Conservation (phyloP, 2,329 filamentous ascomycete species). For the Cercospora sp. region DNA sequence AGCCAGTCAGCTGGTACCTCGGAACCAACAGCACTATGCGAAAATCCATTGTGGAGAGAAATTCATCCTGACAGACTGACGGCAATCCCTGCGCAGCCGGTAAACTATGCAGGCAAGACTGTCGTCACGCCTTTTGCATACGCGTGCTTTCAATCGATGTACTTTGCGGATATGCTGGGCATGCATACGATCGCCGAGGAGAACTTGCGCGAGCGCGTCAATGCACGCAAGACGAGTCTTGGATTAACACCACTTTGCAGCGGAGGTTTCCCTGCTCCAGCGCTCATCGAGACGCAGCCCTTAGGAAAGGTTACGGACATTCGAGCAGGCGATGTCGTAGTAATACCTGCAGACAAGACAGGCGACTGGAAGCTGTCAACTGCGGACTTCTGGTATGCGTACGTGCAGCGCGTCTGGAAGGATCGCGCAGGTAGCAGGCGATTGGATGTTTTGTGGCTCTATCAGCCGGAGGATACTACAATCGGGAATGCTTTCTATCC, state of each 20-base stretch:
- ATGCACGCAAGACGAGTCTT: constrained; percentile 27
- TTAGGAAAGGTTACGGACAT: constrained; percentile 32
- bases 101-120: constrained; percentile 46
- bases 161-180: constrained; percentile 58
- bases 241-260: constrained; percentile 31
- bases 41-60: constrained; percentile 18
- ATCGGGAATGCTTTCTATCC: constrained; percentile 69
- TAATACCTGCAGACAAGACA: constrained; percentile 48
- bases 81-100: constrained; percentile 23
- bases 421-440: constrained; percentile 38
- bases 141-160: constrained; percentile 63
- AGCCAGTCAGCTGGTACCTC: constrained; percentile 1
- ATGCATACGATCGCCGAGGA: constrained; percentile 23
- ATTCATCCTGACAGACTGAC: not conserved
- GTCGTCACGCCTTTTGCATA: constrained; percentile 71
- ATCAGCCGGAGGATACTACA: constrained; percentile 68
- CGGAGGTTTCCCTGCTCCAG: not conserved
- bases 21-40: not conserved
- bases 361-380: constrained; percentile 58
- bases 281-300: not conserved
- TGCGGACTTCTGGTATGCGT: constrained; percentile 64
- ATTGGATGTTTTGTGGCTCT: constrained; percentile 74
- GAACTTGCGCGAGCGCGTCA: constrained; percentile 28
- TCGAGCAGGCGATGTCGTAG: constrained; percentile 53
- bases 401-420: constrained; percentile 60